A percentile compares a stretch with the other conserved stretches of the same genome.
These are phyloP conservation scores for Fusarium sp. DNA, from an alignment of 2,329 filamentous ascomycete species.

Conservation along the genomic window DNA sequence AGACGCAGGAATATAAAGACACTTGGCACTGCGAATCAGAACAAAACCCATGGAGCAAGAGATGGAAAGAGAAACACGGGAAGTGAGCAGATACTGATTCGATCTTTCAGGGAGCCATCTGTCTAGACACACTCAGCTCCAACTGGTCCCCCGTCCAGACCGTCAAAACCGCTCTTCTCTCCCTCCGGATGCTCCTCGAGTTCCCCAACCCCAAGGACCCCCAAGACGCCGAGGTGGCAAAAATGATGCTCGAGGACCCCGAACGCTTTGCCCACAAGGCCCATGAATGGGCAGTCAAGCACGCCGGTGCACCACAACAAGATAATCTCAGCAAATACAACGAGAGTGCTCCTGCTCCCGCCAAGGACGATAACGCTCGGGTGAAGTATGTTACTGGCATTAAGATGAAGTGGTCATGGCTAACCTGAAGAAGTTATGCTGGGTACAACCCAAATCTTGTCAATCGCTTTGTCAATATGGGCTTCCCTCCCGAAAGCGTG, in stretches of 20 bases:
- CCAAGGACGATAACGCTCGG: constrained; percentile 41
- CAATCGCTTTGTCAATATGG: constrained; percentile 89
- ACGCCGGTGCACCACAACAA: constrained; percentile 78
- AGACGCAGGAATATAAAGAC: background rate
- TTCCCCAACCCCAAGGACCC: constrained; percentile 96
- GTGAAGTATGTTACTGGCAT: constrained; percentile 44
- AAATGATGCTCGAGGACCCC: constrained; percentile 85
- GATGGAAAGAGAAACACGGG: background rate
- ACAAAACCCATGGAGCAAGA: background rate
- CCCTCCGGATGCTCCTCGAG: constrained; percentile 91
- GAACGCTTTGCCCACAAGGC: constrained; percentile 85
- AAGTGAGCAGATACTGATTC: constrained; percentile 24
- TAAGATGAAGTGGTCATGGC: background rate
- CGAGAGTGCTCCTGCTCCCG: constrained; percentile 58
- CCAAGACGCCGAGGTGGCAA: constrained; percentile 94
- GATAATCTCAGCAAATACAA: constrained; percentile 61
- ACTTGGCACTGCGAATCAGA: background rate
- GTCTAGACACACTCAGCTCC: constrained; percentile 88
- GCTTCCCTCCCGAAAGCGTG: constrained; percentile 88
- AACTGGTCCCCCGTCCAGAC: constrained; percentile 97
- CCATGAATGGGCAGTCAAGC: constrained; percentile 88
- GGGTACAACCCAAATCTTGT: constrained; percentile 90
- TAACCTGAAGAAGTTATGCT: constrained; percentile 72
- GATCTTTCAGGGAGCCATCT: constrained; percentile 87
- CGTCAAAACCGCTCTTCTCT: constrained; percentile 94